These are phyloP conservation scores for Sphagnum contortum DNA, from an alignment of 225 moss, liverwort and hornwort genomes.

Conservation along the genomic window DNA sequence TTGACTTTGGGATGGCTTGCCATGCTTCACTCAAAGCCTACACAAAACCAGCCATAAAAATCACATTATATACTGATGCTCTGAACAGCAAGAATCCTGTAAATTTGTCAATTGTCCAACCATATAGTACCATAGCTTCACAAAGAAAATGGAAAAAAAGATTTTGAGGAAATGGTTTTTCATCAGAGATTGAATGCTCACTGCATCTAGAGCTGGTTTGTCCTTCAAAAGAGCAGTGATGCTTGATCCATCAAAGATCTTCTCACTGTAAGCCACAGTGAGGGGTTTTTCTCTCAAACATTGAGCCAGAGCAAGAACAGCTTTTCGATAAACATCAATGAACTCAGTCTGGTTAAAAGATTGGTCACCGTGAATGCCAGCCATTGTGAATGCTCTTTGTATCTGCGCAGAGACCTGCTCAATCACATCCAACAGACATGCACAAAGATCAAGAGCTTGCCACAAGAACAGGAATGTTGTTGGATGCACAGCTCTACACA, in stretches of 20 bases:
- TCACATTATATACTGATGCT: no score
- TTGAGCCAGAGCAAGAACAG: conserved; percentile 23
- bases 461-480: no score
- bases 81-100: no score
- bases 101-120: no score
- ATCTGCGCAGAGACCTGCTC: conserved; percentile 24
- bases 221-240: conserved; percentile 49
- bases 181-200: conserved; percentile 6
- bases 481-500: no score
- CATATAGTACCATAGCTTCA: no score
- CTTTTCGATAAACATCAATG: conserved; percentile 19
- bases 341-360: conserved; percentile 33
- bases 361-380: conserved; percentile 23
- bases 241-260: conserved; percentile 43
- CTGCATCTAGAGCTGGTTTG: conserved; percentile 32
- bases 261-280: conserved; percentile 64
- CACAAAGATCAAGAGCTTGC: no score
- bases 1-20: conserved; percentile 66
- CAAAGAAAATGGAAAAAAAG: no score
- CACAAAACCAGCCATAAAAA: neutral
- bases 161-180: no score
- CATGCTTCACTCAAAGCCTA: conserved; percentile 65
- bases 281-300: conserved; percentile 30
- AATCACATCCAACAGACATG: no score
- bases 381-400: conserved; percentile 23